A percentile compares a stretch with the other conserved stretches of the same genome.
Conservation (phyloP, 202 grass and related monocot species). For the Digitaria exilis region DNA sequence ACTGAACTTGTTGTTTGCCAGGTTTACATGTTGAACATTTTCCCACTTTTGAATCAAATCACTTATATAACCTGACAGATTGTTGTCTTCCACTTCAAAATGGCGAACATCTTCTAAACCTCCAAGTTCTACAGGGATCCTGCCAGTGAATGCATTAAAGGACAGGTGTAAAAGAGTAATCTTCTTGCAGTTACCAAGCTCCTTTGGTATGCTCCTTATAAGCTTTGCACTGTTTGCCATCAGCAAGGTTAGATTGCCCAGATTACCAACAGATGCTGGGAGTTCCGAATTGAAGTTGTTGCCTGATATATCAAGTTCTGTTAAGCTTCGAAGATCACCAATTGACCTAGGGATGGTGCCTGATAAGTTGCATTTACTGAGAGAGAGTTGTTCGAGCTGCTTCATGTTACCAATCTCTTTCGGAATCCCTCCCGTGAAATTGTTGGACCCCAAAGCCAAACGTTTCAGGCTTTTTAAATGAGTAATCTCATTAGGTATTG, state of each 20-base stretch:
- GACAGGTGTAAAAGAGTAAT: constrained; percentile 51
- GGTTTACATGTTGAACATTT: constrained; percentile 39
- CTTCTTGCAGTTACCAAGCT: constrained; percentile 75
- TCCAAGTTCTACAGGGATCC: constrained; percentile 61
- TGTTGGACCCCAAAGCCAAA: constrained; percentile 55
- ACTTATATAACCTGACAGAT: constrained; percentile 59
- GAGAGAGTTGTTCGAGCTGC: constrained; percentile 49
- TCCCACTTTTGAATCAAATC: constrained; percentile 67
- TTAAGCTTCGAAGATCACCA: constrained; percentile 58
- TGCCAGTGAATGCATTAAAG: constrained; percentile 63
- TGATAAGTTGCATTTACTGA: constrained; percentile 55
- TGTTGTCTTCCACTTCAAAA: constrained; percentile 68
- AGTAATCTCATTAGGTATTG: constrained; percentile 54
- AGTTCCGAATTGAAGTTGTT: constrained; percentile 68
- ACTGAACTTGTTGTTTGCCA: constrained; percentile 54
- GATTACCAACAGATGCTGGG: constrained; percentile 57
- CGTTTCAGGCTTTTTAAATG: constrained; percentile 48
- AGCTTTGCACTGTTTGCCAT: constrained; percentile 51
- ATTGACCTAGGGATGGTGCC: constrained; percentile 69
- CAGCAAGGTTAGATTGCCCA: constrained; percentile 52
- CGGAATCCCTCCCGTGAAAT: constrained; percentile 72
- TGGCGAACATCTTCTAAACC: constrained; percentile 47
- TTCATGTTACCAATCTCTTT: constrained; percentile 68
- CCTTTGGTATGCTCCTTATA: constrained; percentile 58
- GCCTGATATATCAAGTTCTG: constrained; percentile 58